Base-by-base conservation (phyloP, 2,329 filamentous ascomycete genomes). In the Nemania sp. region DNA sequence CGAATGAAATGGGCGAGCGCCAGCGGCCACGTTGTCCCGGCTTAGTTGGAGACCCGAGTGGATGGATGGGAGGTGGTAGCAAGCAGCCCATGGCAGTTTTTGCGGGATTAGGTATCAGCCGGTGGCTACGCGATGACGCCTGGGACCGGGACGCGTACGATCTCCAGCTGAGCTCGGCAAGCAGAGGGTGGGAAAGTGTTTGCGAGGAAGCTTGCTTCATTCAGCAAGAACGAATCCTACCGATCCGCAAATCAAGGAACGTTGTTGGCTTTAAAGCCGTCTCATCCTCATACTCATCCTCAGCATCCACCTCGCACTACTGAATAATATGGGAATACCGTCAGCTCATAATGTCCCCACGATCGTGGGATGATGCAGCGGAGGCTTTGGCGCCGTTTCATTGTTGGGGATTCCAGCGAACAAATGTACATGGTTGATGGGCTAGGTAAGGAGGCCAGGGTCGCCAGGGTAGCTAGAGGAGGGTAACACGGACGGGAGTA, bases 401-500 rank as follows among this genome's bases (percentile, higher is more conserved):
- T n/a, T 32, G 29, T 4, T 4, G 29, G 29, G 29, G 5, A 5
- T 8, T 32, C 29, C 29, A 32, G 47, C 38, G 51, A 57, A 45
- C 26, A 41, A 59, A n/a, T n/a, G n/a, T n/a, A n/a, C n/a, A n/a
- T n/a, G n/a, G n/a, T n/a, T n/a, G n/a, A n/a, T n/a, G n/a, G n/a
- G n/a, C n/a, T n/a, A n/a, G n/a, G n/a, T n/a, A n/a, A 8, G 29
- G 29, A 8, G 29, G 29, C 8, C 29, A 32, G 29, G 29, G 29
- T 32, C 29, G 38, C 47, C 18, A 35, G 52, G 7, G 18, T 13
- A 54, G 29, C 41, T 18, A 53, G 29, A 24, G 65, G 57, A 41
- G 61, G 65, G 58, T 64, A 20, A 32, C 57, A 69, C 60, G 35
- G 47, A 54, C 38, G 65, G 55, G 51, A 56, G 53, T 66, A 62